A percentile compares a stretch with the other conserved stretches of the same genome.
Evolutionary conservation across 2,329 filamentous ascomycete genomes (phyloP).

Genomic region (Hirsutella thompsonii): DNA sequence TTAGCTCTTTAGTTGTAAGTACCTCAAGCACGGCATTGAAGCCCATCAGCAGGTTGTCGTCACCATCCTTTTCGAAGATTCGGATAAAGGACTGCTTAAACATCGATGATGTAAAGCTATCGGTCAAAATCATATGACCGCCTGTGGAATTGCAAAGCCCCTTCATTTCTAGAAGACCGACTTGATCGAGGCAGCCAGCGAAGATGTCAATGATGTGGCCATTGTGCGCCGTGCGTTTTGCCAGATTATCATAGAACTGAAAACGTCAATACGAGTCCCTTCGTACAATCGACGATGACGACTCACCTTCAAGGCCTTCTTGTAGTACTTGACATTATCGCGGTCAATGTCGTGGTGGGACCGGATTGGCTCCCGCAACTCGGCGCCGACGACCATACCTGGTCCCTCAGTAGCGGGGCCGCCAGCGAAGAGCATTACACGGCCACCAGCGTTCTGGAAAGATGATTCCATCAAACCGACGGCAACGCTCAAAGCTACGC

Average conservation of each 20-base stretch:
- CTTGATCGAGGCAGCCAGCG: conserved; percentile 92
- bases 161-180: conserved; percentile 97
- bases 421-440: conserved; percentile 95
- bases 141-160: conserved; percentile 90
- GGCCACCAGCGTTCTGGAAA: conserved; percentile 87
- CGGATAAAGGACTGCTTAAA: conserved; percentile 98
- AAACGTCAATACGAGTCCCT: background rate
- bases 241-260: conserved; percentile 86
- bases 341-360: conserved; percentile 98
- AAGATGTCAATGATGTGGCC: conserved; percentile 97
- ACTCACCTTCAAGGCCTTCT: conserved; percentile 86
- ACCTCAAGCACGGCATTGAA: conserved; percentile 97
- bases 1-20: conserved; percentile 92
- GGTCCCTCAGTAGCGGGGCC: conserved; percentile 92
- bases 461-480: conserved; percentile 86
- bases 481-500: conserved; percentile 91
- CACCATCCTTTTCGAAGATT: conserved; percentile 90
- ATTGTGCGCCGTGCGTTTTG: conserved; percentile 90
- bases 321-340: conserved; percentile 99
- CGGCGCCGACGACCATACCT: conserved; percentile 90
- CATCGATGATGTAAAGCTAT: conserved; percentile 98
- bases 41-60: conserved; percentile 92
- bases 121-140: conserved; percentile 94
- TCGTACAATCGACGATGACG: background rate
- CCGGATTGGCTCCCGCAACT: conserved; percentile 89